phyloP scores from a whole-genome alignment of 805 yeast species.

The Ogataea nonfermentans region DNA sequence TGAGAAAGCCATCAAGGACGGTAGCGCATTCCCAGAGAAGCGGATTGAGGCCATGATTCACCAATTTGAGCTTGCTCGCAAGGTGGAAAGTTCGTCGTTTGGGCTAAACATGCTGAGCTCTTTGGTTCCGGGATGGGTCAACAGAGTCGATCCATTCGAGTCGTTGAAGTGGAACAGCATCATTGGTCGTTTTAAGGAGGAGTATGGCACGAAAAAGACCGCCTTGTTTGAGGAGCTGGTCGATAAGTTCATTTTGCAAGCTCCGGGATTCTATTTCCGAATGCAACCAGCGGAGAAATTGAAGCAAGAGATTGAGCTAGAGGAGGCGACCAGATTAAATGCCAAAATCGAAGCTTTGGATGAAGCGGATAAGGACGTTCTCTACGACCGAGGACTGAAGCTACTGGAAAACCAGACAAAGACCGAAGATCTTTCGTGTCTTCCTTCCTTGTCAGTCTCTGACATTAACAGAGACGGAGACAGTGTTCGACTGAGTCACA shows the following conservation, averaged over 20 bases:
- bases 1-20: slow-evolving; percentile 38
- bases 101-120: slow-evolving; percentile 77
- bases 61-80: slow-evolving; percentile 79
- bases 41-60: slow-evolving; percentile 85
- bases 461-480: slow-evolving; percentile 70
- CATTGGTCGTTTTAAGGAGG: slow-evolving; percentile 58
- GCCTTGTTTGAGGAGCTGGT: slow-evolving; percentile 59
- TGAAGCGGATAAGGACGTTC: slow-evolving; percentile 53
- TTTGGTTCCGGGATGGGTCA: slow-evolving; percentile 82
- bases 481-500: slow-evolving; percentile 34
- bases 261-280: slow-evolving; percentile 65
- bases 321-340: slow-evolving; percentile 56
- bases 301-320: slow-evolving; percentile 46
- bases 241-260: slow-evolving; percentile 46
- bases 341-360: slow-evolving; percentile 43
- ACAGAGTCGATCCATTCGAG: slow-evolving; percentile 73
- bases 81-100: slow-evolving; percentile 86
- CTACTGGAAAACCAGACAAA: slow-evolving; percentile 64
- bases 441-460: slow-evolving; percentile 71
- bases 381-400: slow-evolving; percentile 58
- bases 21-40: slow-evolving; percentile 44
- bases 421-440: slow-evolving; percentile 68
- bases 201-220: slow-evolving; percentile 53
- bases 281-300: slow-evolving; percentile 70
- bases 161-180: slow-evolving; percentile 62